Evolutionary conservation across 345 rosid genomes (phyloP).

Genomic region (Citrus sp.): DNA sequence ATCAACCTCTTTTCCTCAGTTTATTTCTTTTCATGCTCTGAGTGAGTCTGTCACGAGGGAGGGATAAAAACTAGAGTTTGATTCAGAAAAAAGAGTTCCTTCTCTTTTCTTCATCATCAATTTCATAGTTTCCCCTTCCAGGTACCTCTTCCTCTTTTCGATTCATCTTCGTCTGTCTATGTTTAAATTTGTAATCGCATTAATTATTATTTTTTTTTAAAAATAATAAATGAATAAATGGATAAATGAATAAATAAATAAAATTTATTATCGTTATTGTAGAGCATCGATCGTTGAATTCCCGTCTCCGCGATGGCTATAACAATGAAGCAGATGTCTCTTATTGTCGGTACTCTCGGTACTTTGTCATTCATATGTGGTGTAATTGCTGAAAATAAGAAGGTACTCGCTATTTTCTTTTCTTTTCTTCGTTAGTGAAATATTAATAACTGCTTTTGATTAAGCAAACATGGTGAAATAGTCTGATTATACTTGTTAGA

Average conservation of each 20-base stretch:
- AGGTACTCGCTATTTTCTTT: constrained; percentile 36
- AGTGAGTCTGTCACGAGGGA: too few species aligned
- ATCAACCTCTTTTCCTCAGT: background rate
- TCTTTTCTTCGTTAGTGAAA: background rate
- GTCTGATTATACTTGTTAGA: background rate
- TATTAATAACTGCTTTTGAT: background rate
- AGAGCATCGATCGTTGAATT: constrained; percentile 11
- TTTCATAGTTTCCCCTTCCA: background rate
- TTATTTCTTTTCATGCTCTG: background rate
- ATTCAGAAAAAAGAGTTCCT: background rate
- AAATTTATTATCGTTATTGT: background rate
- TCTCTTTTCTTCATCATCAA: background rate
- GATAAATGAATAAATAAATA: too few species aligned
- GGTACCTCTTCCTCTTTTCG: background rate
- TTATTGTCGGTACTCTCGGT: constrained; percentile 52
- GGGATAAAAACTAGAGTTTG: too few species aligned
- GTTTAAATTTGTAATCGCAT: background rate
- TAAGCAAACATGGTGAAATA: background rate
- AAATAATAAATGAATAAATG: too few species aligned
- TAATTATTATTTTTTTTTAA: too few species aligned
- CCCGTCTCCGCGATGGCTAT: constrained; percentile 43
- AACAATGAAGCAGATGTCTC: constrained; percentile 58
- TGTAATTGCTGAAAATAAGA: constrained; percentile 77
- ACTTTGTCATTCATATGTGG: constrained; percentile 61
- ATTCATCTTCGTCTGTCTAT: background rate